A percentile compares a stretch with the other conserved stretches of the same genome.
Evolutionary conservation across 2,329 filamentous ascomycete species (phyloP).

Genomic region (Ciborinia camelliae): DNA sequence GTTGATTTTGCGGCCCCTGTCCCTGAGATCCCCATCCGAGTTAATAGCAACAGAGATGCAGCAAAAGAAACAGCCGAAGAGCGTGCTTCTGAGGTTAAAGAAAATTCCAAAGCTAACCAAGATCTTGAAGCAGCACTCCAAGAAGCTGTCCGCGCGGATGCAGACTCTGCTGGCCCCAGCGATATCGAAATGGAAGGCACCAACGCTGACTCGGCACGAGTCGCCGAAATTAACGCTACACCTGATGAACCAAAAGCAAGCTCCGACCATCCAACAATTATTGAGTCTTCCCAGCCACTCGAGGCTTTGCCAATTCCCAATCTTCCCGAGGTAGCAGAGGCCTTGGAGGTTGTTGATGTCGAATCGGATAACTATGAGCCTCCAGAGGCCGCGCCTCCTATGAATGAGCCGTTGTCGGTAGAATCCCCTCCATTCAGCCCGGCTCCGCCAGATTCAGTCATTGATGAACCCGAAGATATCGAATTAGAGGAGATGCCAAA

Average conservation of each 20-base stretch:
- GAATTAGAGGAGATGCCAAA: constrained; percentile 18
- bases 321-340: constrained; percentile 8
- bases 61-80: not conserved
- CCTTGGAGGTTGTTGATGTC: constrained; percentile 21
- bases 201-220: constrained; percentile 24
- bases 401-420: constrained; percentile 23
- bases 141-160: constrained; percentile 33
- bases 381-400: constrained; percentile 42
- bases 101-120: constrained; percentile 22
- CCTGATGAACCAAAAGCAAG: constrained; percentile 25
- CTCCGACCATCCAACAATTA: constrained; percentile 30
- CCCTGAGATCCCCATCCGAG: not conserved
- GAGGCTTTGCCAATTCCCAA: not conserved
- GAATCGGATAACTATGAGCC: constrained; percentile 56
- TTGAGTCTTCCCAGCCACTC: constrained; percentile 22
- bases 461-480: constrained; percentile 25
- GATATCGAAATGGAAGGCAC: constrained; percentile 31
- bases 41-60: not conserved
- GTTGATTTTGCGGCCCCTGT: not conserved
- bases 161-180: constrained; percentile 25
- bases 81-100: not conserved
- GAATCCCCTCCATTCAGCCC: constrained; percentile 44
- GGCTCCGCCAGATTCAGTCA: constrained; percentile 37
- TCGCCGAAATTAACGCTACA: constrained; percentile 20
- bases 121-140: constrained; percentile 33